phyloP scores from a whole-genome alignment of 2,329 filamentous ascomycete genomes.

The Pseudopyrenochaeta lycopersici region DNA sequence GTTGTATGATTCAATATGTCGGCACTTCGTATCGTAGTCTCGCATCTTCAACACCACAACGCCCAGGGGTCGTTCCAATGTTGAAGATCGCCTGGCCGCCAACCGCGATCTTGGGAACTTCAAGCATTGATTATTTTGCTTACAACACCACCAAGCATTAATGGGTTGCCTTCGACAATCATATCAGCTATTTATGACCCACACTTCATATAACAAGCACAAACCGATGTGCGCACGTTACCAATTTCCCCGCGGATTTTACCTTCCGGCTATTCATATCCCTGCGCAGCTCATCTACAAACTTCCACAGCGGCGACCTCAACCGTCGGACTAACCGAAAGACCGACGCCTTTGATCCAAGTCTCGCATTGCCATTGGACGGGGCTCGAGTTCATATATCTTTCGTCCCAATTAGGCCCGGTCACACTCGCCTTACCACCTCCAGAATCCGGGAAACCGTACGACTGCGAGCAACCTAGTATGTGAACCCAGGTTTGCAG shows the following conservation, averaged over 20 bases:
- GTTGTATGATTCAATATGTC: not conserved
- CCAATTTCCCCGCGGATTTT: conserved; percentile 20
- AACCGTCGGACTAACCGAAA: conserved; percentile 25
- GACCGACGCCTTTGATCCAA: conserved; percentile 13
- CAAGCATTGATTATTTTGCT: conserved; percentile 1
- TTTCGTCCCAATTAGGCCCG: conserved; percentile 6
- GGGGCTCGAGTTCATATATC: conserved; percentile 3
- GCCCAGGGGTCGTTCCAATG: not conserved
- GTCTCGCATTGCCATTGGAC: not conserved
- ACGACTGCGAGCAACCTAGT: conserved; percentile 9
- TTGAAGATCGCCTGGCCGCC: not conserved
- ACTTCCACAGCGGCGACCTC: conserved; percentile 22
- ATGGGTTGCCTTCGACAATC: conserved; percentile 5
- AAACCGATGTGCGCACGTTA: conserved; percentile 21
- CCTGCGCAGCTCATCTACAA: conserved; percentile 35
- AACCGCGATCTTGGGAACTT: not conserved
- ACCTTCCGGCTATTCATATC: conserved; percentile 34
- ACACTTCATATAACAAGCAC: conserved; percentile 21
- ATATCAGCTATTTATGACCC: conserved; percentile 9
- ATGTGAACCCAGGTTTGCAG: conserved; percentile 8
- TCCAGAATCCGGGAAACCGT: conserved; percentile 21
- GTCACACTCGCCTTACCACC: conserved; percentile 14
- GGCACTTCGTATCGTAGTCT: not conserved
- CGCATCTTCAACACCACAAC: not conserved
- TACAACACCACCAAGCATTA: conserved; percentile 16